Percentiles rank a stretch among this genome's conserved stretches.
Evolutionary conservation across 768 basidiomycete species (phyloP).

Genomic region (Lepiota venenata): DNA sequence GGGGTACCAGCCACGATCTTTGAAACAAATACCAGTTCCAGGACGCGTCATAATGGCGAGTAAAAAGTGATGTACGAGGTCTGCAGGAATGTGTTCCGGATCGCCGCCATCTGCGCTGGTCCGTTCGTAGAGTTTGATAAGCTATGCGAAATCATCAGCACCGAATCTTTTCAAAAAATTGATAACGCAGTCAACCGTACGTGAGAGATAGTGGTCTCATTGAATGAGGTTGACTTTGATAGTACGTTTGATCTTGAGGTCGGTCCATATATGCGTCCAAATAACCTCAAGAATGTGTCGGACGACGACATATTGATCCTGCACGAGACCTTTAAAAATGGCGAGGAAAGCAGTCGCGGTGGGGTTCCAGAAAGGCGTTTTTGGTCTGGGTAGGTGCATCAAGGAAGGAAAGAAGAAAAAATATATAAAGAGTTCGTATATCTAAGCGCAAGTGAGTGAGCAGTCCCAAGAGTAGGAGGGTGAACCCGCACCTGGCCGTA

Average conservation of each 20-base stretch:
- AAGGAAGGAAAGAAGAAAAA: slow-evolving; percentile 74
- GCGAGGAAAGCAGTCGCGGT: slow-evolving; percentile 58
- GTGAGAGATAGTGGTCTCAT: slow-evolving; percentile 59
- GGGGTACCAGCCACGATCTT: slow-evolving; percentile 88
- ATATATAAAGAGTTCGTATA: slow-evolving; percentile 73
- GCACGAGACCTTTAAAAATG: slow-evolving; percentile 68
- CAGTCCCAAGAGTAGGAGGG: not conserved
- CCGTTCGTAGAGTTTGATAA: slow-evolving; percentile 75
- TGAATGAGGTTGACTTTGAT: slow-evolving; percentile 71
- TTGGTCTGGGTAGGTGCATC: slow-evolving; percentile 52
- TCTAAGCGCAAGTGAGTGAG: slow-evolving; percentile 37
- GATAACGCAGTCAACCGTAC: slow-evolving; percentile 29
- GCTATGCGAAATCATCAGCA: slow-evolving; percentile 30
- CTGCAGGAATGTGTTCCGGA: slow-evolving; percentile 60
- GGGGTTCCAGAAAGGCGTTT: slow-evolving; percentile 65
- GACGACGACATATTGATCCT: slow-evolving; percentile 62
- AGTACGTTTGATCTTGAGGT: slow-evolving; percentile 67
- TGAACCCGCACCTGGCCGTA: slow-evolving; percentile 50
- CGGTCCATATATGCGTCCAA: slow-evolving; percentile 78
- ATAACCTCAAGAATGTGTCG: slow-evolving; percentile 66
- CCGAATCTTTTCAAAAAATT: not conserved
- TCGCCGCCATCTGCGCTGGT: slow-evolving; percentile 42
- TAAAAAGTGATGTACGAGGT: slow-evolving; percentile 85
- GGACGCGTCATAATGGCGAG: slow-evolving; percentile 80
- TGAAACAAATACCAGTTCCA: slow-evolving; percentile 84